phyloP scores from a whole-genome alignment of 2,329 filamentous ascomycete genomes.

The Thermoascus crustaceus region DNA sequence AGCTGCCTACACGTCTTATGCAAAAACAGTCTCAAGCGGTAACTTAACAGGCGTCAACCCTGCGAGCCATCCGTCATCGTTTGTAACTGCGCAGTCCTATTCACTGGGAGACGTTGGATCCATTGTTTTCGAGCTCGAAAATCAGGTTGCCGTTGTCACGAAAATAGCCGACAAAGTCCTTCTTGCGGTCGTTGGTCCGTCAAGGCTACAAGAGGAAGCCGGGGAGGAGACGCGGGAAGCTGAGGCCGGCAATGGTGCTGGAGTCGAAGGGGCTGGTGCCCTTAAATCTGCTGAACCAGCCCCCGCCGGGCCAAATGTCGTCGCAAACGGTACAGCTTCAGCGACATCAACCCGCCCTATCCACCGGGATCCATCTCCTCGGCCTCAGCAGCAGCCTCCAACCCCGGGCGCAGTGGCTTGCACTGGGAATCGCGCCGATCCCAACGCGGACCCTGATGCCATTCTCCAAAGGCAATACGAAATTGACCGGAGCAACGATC shows the following conservation, averaged over 20 bases:
- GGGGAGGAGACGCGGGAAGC: conserved; percentile 7
- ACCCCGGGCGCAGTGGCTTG: too few species aligned
- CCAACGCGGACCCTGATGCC: conserved; percentile 17
- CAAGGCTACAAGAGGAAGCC: too few species aligned
- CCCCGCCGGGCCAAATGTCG: conserved; percentile 5
- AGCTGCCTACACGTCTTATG: conserved; percentile 36
- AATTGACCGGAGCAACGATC: conserved; percentile 32
- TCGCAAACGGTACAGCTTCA: conserved; percentile 1
- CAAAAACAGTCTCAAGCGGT: conserved; percentile 31
- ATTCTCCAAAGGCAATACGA: conserved; percentile 29
- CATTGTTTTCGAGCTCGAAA: conserved; percentile 36
- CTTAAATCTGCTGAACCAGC: conserved; percentile 5
- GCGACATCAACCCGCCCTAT: background rate
- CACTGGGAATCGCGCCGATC: too few species aligned
- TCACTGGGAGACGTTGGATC: conserved; percentile 37
- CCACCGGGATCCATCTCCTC: background rate
- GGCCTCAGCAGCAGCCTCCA: background rate
- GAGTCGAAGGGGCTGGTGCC: background rate
- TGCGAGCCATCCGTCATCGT: conserved; percentile 35
- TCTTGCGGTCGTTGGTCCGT: conserved; percentile 33
- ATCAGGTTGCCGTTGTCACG: conserved; percentile 34
- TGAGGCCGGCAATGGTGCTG: background rate
- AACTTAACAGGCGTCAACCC: conserved; percentile 37
- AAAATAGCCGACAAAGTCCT: conserved; percentile 36
- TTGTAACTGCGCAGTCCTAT: conserved; percentile 33